Evolutionary conservation across 2,329 filamentous ascomycete species (phyloP).

Genomic region (Aspergillus novofumigatus): DNA sequence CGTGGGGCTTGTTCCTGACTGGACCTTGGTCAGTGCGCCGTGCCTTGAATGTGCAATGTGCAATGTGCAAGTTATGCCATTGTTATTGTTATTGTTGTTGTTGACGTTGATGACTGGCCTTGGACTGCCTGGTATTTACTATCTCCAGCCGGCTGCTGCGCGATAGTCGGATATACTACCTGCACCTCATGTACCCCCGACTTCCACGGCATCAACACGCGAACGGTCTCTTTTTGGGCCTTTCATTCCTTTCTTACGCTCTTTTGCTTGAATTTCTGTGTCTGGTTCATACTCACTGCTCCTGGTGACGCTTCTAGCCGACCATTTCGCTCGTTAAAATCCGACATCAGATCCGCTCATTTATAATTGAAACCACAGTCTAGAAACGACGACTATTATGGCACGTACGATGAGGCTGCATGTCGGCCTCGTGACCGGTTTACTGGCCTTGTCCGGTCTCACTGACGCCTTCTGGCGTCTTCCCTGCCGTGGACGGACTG

Average conservation of each 20-base stretch:
- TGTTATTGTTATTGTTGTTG: not conserved
- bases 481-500: conserved; percentile 69
- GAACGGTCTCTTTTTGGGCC: not conserved
- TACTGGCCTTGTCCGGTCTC: conserved; percentile 27
- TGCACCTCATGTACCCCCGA: not conserved
- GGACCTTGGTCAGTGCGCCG: not conserved
- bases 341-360: conserved; percentile 9
- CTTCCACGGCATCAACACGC: not conserved
- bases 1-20: not conserved
- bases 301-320: conserved; percentile 13
- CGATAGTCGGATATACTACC: too few relatives aligned
- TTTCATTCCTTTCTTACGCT: not conserved
- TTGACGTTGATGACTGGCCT: not conserved
- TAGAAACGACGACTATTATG: conserved; percentile 4
- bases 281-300: conserved; percentile 9
- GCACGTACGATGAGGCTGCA: conserved; percentile 12
- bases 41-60: not conserved
- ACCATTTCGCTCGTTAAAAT: conserved; percentile 8
- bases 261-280: not conserved
- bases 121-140: not conserved
- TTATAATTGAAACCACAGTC: conserved; percentile 11
- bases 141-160: not conserved
- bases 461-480: conserved; percentile 81
- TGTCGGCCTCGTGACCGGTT: conserved; percentile 20
- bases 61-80: not conserved